Conservation (phyloP, 495 filamentous ascomycete genomes). For the Neurospora sp. region DNA sequence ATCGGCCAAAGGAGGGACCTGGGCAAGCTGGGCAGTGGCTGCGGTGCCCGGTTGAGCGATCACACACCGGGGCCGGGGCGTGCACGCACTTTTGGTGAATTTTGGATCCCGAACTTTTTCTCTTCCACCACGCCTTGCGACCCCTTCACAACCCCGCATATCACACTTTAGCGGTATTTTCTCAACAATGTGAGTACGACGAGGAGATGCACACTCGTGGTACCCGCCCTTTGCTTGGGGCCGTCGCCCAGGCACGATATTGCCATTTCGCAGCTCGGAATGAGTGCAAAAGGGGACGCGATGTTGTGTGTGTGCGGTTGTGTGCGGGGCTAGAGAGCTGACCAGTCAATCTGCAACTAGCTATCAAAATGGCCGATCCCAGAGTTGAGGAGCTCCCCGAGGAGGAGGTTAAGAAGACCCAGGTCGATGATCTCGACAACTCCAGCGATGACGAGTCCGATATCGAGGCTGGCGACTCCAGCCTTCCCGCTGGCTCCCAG, state of each 20-base stretch:
- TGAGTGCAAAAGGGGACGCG: conserved; percentile 1
- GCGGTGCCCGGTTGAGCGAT: not conserved
- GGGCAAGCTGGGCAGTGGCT: not conserved
- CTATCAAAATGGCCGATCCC: conserved; percentile 75
- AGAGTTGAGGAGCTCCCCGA: conserved; percentile 95
- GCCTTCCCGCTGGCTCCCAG: conserved; percentile 73
- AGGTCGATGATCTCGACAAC: conserved; percentile 68
- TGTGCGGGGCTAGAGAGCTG: conserved; percentile 16
- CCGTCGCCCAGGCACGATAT: not conserved
- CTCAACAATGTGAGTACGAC: conserved; percentile 22
- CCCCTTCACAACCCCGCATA: conserved; percentile 21
- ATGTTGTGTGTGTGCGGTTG: conserved; percentile 3
- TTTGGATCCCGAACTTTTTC: conserved; percentile 23
- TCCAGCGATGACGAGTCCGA: conserved; percentile 67
- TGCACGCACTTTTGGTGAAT: conserved; percentile 10
- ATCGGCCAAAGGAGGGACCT: not conserved
- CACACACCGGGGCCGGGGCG: not conserved
- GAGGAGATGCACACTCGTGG: not conserved
- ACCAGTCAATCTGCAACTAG: conserved; percentile 11
- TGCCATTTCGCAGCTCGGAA: not conserved
- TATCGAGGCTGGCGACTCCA: conserved; percentile 54
- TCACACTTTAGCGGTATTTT: conserved; percentile 16
- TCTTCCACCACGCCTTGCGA: conserved; percentile 18
- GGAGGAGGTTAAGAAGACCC: conserved; percentile 68
- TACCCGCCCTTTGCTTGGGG: not conserved